These are phyloP conservation scores for Coemansia umbellata DNA, from an alignment of 192 early-diverging fungal species.

Conservation along the genomic window DNA sequence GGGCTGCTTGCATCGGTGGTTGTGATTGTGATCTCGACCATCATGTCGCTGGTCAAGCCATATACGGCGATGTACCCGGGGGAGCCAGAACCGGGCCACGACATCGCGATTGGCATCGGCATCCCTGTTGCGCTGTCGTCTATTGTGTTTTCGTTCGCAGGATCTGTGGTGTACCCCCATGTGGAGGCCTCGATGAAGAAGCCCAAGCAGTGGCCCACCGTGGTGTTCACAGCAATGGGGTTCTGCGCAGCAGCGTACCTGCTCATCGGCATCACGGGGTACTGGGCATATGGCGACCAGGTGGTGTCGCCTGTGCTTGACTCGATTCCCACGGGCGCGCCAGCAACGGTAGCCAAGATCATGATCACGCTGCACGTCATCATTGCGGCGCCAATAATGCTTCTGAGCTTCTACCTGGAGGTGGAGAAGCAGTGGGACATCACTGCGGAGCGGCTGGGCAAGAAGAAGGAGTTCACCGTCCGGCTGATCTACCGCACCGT, in stretches of 20 bases:
- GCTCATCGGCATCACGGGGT: slow-evolving; percentile 63
- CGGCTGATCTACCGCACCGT: slow-evolving; percentile 53
- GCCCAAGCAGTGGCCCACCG: slow-evolving; percentile 64
- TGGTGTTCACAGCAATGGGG: slow-evolving; percentile 54
- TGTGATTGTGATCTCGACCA: slow-evolving; percentile 61
- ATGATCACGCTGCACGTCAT: slow-evolving; percentile 76
- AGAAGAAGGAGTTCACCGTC: slow-evolving; percentile 49
- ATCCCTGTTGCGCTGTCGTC: slow-evolving; percentile 65
- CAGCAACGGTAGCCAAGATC: slow-evolving; percentile 60
- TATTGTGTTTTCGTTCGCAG: slow-evolving; percentile 70
- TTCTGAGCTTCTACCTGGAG: slow-evolving; percentile 68
- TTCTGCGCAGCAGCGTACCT: slow-evolving; percentile 65
- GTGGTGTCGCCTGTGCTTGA: slow-evolving; percentile 63
- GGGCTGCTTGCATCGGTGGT: slow-evolving; percentile 66
- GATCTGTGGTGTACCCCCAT: slow-evolving; percentile 78
- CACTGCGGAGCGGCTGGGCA: slow-evolving; percentile 34
- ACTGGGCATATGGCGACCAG: slow-evolving; percentile 64
- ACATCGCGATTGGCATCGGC: slow-evolving; percentile 31
- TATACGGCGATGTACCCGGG: slow-evolving; percentile 34
- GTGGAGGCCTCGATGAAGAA: slow-evolving; percentile 70
- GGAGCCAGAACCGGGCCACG: slow-evolving; percentile 16
- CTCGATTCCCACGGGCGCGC: slow-evolving; percentile 57
- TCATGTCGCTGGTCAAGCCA: slow-evolving; percentile 44
- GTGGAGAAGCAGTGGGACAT: slow-evolving; percentile 58
- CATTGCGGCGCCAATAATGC: slow-evolving; percentile 69